phyloP scores from a whole-genome alignment of 495 filamentous ascomycete genomes.

The Podospora appendiculata region DNA sequence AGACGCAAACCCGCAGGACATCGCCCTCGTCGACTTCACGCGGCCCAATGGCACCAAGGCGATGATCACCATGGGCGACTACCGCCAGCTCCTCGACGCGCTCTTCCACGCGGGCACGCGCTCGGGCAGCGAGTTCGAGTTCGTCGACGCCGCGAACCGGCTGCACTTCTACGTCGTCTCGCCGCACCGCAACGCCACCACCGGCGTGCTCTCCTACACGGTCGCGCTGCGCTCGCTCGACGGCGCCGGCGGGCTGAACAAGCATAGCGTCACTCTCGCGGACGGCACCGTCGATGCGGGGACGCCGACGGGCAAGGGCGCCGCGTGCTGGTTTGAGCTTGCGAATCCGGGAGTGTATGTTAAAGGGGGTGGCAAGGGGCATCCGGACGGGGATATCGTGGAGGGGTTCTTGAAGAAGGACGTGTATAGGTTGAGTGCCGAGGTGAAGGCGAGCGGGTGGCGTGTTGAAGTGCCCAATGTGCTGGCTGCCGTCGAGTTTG shows the following conservation, averaged over 20 bases:
- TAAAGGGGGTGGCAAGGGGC: background rate
- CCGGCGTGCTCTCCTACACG: background rate
- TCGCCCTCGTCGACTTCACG: background rate
- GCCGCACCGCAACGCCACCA: background rate
- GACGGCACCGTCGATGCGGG: background rate
- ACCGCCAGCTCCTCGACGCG: background rate
- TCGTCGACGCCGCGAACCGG: background rate
- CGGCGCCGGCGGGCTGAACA: background rate
- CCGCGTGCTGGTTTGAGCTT: background rate
- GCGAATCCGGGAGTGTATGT: background rate
- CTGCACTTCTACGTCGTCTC: background rate
- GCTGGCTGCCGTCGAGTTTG: background rate
- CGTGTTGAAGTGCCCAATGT: background rate
- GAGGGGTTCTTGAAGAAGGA: background rate
- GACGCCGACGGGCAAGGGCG: background rate
- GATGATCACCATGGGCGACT: conserved; percentile 1
- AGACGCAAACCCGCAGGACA: background rate
- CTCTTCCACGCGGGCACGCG: background rate
- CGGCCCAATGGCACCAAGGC: background rate
- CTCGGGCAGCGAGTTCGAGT: background rate
- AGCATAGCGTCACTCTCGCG: background rate
- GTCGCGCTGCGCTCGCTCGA: background rate
- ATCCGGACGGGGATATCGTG: background rate
- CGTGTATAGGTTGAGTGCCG: background rate
- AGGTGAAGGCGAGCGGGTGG: background rate